Base-by-base conservation (phyloP, 2,329 filamentous ascomycete genomes). In the Kalmusia sp. region DNA sequence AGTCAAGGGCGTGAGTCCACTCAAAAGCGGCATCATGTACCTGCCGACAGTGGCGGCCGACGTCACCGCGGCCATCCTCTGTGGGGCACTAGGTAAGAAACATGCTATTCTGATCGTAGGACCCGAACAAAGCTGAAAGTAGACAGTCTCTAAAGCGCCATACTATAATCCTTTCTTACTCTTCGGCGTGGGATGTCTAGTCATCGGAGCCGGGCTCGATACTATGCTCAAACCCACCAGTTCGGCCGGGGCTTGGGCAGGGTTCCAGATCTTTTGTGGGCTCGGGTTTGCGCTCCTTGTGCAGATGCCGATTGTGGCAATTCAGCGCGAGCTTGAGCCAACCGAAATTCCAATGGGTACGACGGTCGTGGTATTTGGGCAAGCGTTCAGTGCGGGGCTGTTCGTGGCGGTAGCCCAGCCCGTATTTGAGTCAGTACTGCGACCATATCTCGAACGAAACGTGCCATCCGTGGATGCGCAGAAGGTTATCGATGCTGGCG, bases 201-300 rank as follows among this genome's bases (percentile, higher is more conserved):
- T 69, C 8, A 68, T 76, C 40, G 73, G 73, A 11, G 62, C 69
- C 5, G 75, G 74, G 8, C 59, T 78, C 1, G 55, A 77, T 6
- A 57, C 68, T 1, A 77, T 72, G 6, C 69, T 76, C 31, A 59
- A 55, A 5, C 57, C 62, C 6, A 37, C 62, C 45, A 70, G 64
- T 8, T 52, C 51, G 19, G 51, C 54, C 28, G 52, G 56, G 4
- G 56, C 65, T 39, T 59, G 56, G 56, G 54, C 56, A 22, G 53
- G 58, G 7, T 61, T 47, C 39, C 58, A 59, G 28, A 55, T 61
- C 21, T 9, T 59, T n/a, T 15, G 11, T 12, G 58, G 58, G 4
- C 21, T 40, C 7, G 54, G 54, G 14, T 52, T 30, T 24, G 19
- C 40, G 3, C 21, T 51, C 14, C 15, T 34, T 14, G 27, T 47